These are phyloP conservation scores for Baorangia bicolor DNA, from an alignment of 768 basidiomycete species.

Conservation along the genomic window DNA sequence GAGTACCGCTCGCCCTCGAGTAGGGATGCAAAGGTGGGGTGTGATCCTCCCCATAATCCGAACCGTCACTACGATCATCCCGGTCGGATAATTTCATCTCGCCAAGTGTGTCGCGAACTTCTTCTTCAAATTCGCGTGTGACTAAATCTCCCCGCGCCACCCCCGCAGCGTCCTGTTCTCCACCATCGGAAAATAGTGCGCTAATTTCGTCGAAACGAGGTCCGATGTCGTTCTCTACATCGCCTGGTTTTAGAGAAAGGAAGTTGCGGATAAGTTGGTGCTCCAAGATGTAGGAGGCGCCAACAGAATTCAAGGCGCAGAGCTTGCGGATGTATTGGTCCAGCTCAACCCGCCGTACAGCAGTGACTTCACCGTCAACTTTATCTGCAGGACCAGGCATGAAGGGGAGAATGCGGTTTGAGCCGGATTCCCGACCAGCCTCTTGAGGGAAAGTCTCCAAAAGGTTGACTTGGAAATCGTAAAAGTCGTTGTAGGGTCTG, in stretches of 20 bases:
- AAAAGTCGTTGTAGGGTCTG: slow-evolving; percentile 96
- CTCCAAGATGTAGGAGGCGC: slow-evolving; percentile 78
- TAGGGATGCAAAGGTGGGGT: slow-evolving; percentile 39
- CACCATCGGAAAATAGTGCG: slow-evolving; percentile 41
- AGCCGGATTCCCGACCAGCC: slow-evolving; percentile 72
- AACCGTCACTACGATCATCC: slow-evolving; percentile 56
- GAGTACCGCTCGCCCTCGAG: slow-evolving; percentile 27
- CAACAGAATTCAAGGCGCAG: slow-evolving; percentile 63
- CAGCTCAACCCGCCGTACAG: slow-evolving; percentile 75
- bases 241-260: slow-evolving; percentile 82
- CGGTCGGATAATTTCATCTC: slow-evolving; percentile 47
- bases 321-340: slow-evolving; percentile 86
- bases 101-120: slow-evolving; percentile 51
- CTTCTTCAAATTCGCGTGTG: slow-evolving; percentile 38
- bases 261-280: slow-evolving; percentile 80
- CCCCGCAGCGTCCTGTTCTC: slow-evolving; percentile 39
- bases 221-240: slow-evolving; percentile 68
- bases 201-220: slow-evolving; percentile 60
- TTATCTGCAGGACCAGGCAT: slow-evolving; percentile 94
- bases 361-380: slow-evolving; percentile 83
- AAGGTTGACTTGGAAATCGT: slow-evolving; percentile 91
- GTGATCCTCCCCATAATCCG: slow-evolving; percentile 60
- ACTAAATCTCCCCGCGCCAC: slow-evolving; percentile 26
- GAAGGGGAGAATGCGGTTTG: slow-evolving; percentile 82
- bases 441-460: slow-evolving; percentile 87